These are phyloP conservation scores for Yamadazyma mexicana DNA, from an alignment of 1,139 yeast species.

Conservation along the genomic window DNA sequence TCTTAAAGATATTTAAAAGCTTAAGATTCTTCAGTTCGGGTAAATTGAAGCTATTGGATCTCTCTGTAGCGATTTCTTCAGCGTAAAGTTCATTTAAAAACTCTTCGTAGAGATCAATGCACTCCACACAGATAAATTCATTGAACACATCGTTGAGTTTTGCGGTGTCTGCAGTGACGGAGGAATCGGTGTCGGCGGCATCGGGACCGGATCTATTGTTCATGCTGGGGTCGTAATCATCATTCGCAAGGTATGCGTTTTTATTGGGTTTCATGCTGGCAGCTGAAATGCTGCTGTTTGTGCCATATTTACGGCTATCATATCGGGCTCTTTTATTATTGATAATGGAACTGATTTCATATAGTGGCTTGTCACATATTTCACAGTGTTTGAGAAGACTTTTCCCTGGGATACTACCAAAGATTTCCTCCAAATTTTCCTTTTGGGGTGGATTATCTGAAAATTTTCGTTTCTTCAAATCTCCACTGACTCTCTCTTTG, in stretches of 20 bases:
- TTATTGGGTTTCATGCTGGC: neutral
- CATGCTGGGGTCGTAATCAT: neutral
- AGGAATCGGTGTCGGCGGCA: slow-evolving; percentile 4
- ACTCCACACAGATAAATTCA: slow-evolving; percentile 66
- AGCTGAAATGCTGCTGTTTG: neutral
- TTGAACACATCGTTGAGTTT: slow-evolving; percentile 23
- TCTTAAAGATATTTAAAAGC: slow-evolving; percentile 24
- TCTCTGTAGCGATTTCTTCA: slow-evolving; percentile 6
- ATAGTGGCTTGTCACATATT: slow-evolving; percentile 64
- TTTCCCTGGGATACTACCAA: slow-evolving; percentile 42
- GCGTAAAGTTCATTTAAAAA: slow-evolving; percentile 38
- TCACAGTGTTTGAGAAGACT: slow-evolving; percentile 53
- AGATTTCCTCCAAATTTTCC: slow-evolving; percentile 40
- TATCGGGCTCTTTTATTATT: slow-evolving; percentile 23
- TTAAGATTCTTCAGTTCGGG: slow-evolving; percentile 16
- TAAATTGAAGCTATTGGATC: neutral
- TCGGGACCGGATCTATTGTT: neutral
- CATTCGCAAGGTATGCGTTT: neutral
- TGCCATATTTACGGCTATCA: too few species aligned
- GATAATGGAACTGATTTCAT: slow-evolving; percentile 56
- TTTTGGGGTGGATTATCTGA: slow-evolving; percentile 12
- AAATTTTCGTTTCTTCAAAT: slow-evolving; percentile 12
- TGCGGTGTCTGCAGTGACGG: neutral
- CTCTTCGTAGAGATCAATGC: slow-evolving; percentile 58
- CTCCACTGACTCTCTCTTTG: slow-evolving; percentile 26